Conservation (phyloP, 306 rosid genomes). For the Lagenaria siceraria region DNA sequence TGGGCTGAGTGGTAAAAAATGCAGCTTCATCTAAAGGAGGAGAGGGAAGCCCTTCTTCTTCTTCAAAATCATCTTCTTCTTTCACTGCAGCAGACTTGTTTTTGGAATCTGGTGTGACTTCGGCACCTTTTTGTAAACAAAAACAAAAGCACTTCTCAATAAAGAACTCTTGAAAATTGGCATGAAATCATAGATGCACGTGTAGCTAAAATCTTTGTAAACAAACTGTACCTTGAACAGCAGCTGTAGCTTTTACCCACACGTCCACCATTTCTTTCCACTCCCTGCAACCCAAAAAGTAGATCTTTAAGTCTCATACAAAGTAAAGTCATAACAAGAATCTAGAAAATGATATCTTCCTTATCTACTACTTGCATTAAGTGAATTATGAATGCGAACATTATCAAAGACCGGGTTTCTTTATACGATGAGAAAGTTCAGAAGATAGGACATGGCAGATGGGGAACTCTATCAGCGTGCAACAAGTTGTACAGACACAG, state of each 20-base stretch:
- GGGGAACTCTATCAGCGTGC: not conserved
- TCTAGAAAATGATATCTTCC: not conserved
- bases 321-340: not conserved
- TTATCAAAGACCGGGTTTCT: not conserved
- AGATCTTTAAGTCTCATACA: not conserved
- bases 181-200: not conserved
- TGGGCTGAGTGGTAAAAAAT: conserved; percentile 46
- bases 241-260: conserved; percentile 50
- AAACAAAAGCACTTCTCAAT: not conserved
- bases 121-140: conserved; percentile 23
- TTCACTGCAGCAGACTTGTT: conserved; percentile 49
- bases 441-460: not conserved
- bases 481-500: not conserved
- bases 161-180: not conserved
- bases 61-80: conserved; percentile 40
- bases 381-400: not conserved
- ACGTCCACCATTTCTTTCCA: conserved; percentile 76
- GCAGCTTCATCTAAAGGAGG: conserved; percentile 85
- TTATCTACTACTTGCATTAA: not conserved
- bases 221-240: conserved; percentile 27
- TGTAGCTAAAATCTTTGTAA: too few relatives aligned
- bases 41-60: conserved; percentile 86
- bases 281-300: conserved; percentile 29
- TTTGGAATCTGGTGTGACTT: conserved; percentile 60
- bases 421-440: not conserved